A percentile compares a stretch with the other conserved stretches of the same genome.
Conservation (phyloP, 2,329 filamentous ascomycete genomes). For the Saccharata proteae region DNA sequence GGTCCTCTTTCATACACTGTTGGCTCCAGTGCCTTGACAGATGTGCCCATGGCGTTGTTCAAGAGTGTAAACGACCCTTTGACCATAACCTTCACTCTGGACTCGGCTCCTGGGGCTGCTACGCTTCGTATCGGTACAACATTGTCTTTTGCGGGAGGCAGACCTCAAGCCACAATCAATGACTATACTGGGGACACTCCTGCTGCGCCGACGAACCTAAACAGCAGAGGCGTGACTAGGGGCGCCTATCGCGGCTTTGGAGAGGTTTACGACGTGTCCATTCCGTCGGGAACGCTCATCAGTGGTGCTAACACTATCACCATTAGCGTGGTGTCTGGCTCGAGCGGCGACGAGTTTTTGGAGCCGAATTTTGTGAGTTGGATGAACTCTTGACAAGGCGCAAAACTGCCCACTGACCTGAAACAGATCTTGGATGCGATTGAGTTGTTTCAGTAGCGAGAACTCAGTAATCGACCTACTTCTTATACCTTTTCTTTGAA, state of each 20-base stretch:
- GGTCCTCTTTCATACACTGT: constrained; percentile 49
- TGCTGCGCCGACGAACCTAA: constrained; percentile 47
- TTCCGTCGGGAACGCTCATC: constrained; percentile 47
- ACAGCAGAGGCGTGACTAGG: constrained; percentile 52
- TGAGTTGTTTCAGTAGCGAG: constrained; percentile 10
- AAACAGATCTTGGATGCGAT: constrained; percentile 11
- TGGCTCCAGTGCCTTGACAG: constrained; percentile 38
- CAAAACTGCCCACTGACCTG: neutral
- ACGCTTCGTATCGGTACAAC: constrained; percentile 56
- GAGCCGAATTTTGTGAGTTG: constrained; percentile 41
- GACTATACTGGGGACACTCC: constrained; percentile 38
- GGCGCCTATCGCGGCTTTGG: constrained; percentile 53
- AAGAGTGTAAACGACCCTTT: constrained; percentile 47
- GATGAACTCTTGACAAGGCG: no score
- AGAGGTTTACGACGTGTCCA: constrained; percentile 51
- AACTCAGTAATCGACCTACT: no score
- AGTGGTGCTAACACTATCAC: constrained; percentile 51
- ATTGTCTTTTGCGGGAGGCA: constrained; percentile 46
- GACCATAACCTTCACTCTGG: constrained; percentile 48
- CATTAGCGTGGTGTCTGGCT: constrained; percentile 48
- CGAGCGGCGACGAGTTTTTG: constrained; percentile 41
- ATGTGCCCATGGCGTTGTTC: constrained; percentile 57
- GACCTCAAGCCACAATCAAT: constrained; percentile 48
- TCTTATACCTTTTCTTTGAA: no score
- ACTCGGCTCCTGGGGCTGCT: constrained; percentile 36